These are phyloP conservation scores for Tricholoma hemisulphureum DNA, from an alignment of 768 basidiomycete genomes.

Conservation along the genomic window DNA sequence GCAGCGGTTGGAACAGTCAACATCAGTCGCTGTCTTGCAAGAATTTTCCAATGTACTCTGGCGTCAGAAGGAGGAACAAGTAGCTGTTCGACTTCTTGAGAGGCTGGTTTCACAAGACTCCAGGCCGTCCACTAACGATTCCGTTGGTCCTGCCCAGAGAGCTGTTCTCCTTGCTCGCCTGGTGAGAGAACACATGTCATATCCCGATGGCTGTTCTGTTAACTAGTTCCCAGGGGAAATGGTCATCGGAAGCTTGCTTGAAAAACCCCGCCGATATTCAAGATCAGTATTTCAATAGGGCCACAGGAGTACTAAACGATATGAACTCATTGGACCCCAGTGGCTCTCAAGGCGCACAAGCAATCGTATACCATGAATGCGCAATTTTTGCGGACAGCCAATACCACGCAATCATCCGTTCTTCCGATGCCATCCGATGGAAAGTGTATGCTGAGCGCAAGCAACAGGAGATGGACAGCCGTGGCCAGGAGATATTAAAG, in stretches of 20 bases:
- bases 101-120: conserved; percentile 22
- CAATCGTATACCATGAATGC: conserved; percentile 73
- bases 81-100: conserved; percentile 76
- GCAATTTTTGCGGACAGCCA: conserved; percentile 90
- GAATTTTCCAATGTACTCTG: conserved; percentile 92
- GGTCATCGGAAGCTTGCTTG: conserved; percentile 85
- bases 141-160: conserved; percentile 24
- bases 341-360: conserved; percentile 35
- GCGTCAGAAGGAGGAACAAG: conserved; percentile 79
- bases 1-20: conserved; percentile 50
- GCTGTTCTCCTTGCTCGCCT: conserved; percentile 57
- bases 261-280: conserved; percentile 75
- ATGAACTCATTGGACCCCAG: conserved; percentile 13
- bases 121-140: conserved; percentile 15
- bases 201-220: not conserved
- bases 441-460: conserved; percentile 75
- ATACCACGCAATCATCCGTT: conserved; percentile 66
- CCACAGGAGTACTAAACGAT: conserved; percentile 37
- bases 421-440: conserved; percentile 67
- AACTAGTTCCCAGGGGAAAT: conserved; percentile 63
- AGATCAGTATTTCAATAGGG: conserved; percentile 65
- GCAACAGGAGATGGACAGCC: conserved; percentile 60
- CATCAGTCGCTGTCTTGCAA: conserved; percentile 56
- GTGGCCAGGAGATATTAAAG: conserved; percentile 35
- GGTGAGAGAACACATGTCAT: conserved; percentile 39